A percentile compares a stretch with the other conserved stretches of the same genome.
Evolutionary conservation across 2,329 filamentous ascomycete species (phyloP).

Genomic region (Claviceps digitariae): DNA sequence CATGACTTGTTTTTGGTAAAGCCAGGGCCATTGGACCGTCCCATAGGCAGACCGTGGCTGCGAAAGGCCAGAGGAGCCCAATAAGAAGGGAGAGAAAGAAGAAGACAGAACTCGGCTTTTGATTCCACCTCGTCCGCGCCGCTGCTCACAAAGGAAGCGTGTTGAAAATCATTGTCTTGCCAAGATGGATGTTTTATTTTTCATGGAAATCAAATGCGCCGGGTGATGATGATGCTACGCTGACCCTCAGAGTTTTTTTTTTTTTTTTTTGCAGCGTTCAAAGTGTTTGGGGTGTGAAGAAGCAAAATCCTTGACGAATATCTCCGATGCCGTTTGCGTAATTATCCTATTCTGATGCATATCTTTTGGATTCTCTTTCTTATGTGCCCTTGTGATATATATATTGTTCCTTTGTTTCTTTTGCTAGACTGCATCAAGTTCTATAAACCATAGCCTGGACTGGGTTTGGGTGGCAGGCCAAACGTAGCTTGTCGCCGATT

Average conservation of each 20-base stretch:
- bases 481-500: conserved; percentile 40
- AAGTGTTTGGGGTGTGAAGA: background rate
- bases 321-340: background rate
- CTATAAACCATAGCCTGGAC: conserved; percentile 23
- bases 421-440: background rate
- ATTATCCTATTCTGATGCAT: background rate
- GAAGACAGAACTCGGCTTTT: background rate
- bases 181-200: background rate
- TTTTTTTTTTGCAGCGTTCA: background rate
- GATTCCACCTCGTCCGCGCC: background rate
- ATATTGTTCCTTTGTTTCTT: background rate
- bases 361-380: background rate
- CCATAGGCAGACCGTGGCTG: background rate
- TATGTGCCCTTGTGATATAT: background rate
- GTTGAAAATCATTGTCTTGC: background rate
- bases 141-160: background rate
- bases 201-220: background rate
- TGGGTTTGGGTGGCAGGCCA: conserved; percentile 31
- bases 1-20: background rate
- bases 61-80: background rate
- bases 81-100: background rate
- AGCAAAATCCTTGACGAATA: background rate
- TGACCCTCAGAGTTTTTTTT: background rate
- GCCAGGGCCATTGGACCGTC: background rate
- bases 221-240: background rate